phyloP scores from a whole-genome alignment of 2,329 filamentous ascomycete genomes.

The Colletotrichum kahawae region DNA sequence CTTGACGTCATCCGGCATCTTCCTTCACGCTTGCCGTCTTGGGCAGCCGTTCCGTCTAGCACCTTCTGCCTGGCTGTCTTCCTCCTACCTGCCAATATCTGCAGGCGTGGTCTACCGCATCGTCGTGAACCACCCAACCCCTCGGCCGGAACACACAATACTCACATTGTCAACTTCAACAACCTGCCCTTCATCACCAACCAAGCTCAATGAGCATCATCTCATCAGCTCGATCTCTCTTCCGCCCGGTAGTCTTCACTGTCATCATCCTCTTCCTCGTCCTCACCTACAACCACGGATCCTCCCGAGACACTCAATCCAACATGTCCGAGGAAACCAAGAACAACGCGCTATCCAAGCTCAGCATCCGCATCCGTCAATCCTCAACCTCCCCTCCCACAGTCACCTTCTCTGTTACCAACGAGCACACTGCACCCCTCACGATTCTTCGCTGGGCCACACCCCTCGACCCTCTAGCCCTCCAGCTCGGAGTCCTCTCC shows the following conservation, averaged over 20 bases:
- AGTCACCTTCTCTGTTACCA: slow-evolving; percentile 43
- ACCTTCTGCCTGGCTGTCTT: not conserved
- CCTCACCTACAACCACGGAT: not conserved
- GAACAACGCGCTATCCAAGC: slow-evolving; percentile 18
- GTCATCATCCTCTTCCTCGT: slow-evolving; percentile 1
- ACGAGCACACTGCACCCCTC: slow-evolving; percentile 40
- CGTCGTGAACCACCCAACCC: not conserved
- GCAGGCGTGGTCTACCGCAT: not conserved
- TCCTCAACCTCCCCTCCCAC: slow-evolving; percentile 38
- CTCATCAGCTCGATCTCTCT: not conserved
- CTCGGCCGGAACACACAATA: not conserved
- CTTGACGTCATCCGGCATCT: slow-evolving; percentile 11
- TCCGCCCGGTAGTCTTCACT: not conserved
- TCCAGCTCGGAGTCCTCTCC: slow-evolving; percentile 45
- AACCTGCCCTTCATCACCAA: not conserved
- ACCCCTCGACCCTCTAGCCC: slow-evolving; percentile 47
- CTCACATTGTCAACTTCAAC: not conserved
- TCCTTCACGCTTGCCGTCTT: not conserved
- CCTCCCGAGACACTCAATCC: not conserved
- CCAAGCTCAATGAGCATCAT: not conserved
- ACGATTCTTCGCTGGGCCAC: slow-evolving; percentile 49
- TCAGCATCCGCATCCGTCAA: slow-evolving; percentile 39
- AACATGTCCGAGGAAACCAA: not conserved
- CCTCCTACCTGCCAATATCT: not conserved
- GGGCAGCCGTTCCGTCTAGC: not conserved